Percentiles rank a stretch among this genome's conserved stretches.
These are phyloP conservation scores for Melaleuca quinquenervia DNA, from an alignment of 345 rosid species.

Conservation along the genomic window DNA sequence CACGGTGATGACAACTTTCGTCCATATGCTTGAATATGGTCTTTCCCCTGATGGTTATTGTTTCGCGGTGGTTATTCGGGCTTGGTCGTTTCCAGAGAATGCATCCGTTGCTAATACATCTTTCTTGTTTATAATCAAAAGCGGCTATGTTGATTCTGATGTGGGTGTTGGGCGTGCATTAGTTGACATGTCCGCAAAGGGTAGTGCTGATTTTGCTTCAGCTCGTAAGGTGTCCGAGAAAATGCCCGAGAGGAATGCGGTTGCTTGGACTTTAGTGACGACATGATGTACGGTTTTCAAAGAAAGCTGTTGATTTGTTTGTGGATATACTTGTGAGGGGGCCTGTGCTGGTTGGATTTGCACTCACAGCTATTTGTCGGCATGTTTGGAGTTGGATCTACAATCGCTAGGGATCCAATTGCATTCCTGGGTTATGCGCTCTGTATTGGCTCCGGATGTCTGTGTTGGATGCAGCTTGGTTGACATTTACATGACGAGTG, in stretches of 20 bases:
- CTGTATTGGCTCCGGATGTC: constrained; percentile 33
- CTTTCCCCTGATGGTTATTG: neutral
- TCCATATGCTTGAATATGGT: neutral
- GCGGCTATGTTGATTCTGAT: constrained; percentile 40
- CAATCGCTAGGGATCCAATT: constrained; percentile 37
- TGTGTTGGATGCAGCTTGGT: constrained; percentile 65
- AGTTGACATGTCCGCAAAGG: constrained; percentile 58
- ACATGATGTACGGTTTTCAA: constrained; percentile 32
- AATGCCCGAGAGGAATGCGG: neutral
- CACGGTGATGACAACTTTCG: no score
- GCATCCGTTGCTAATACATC: neutral
- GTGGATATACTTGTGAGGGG: constrained; percentile 40
- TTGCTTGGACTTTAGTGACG: constrained; percentile 36
- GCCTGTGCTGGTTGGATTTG: constrained; percentile 45
- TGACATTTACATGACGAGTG: constrained; percentile 59
- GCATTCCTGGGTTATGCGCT: constrained; percentile 47
- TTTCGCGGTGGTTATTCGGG: neutral
- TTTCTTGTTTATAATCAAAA: neutral
- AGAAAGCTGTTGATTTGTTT: constrained; percentile 32
- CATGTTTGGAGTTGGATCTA: constrained; percentile 26
- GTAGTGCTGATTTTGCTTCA: constrained; percentile 24
- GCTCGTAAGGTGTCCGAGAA: constrained; percentile 49
- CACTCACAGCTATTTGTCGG: constrained; percentile 46
- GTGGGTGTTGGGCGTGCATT: constrained; percentile 57
- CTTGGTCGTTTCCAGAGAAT: neutral